Evolutionary conservation across 2,329 filamentous ascomycete species (phyloP).

Genomic region (Epichloe uncinata): DNA sequence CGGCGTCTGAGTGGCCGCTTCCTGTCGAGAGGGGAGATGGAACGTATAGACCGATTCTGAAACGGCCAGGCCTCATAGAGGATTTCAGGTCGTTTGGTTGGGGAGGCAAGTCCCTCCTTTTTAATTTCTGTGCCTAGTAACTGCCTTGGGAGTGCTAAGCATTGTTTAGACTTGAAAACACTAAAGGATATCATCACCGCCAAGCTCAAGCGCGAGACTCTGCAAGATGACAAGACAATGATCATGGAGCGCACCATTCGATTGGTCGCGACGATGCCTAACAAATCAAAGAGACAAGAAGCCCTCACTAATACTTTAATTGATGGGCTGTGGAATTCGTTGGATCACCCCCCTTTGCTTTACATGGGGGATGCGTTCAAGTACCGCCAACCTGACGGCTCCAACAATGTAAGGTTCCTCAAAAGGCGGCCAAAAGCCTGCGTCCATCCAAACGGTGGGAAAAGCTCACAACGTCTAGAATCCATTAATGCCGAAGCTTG

Average conservation of each 20-base stretch:
- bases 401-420: conserved; percentile 39
- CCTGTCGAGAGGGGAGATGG: conserved; percentile 51
- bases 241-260: conserved; percentile 63
- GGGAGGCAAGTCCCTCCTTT: conserved; percentile 22
- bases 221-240: conserved; percentile 63
- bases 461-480: conserved; percentile 30
- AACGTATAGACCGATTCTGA: conserved; percentile 36
- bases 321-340: conserved; percentile 53
- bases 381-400: conserved; percentile 59
- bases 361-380: conserved; percentile 48
- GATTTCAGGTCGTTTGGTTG: conserved; percentile 44
- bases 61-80: conserved; percentile 36
- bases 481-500: conserved; percentile 49
- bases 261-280: conserved; percentile 51
- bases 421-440: neutral
- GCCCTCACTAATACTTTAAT: conserved; percentile 56
- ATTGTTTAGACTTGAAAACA: conserved; percentile 42
- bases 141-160: neutral
- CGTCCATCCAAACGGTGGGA: no score
- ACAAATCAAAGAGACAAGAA: conserved; percentile 45
- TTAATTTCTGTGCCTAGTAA: neutral
- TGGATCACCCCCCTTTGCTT: conserved; percentile 63
- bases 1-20: conserved; percentile 45
- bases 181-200: conserved; percentile 45
- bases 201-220: conserved; percentile 48